A percentile compares a stretch with the other conserved stretches of the same genome.
These are phyloP conservation scores for Lentinula lateritia DNA, from an alignment of 768 basidiomycete genomes.

Conservation along the genomic window DNA sequence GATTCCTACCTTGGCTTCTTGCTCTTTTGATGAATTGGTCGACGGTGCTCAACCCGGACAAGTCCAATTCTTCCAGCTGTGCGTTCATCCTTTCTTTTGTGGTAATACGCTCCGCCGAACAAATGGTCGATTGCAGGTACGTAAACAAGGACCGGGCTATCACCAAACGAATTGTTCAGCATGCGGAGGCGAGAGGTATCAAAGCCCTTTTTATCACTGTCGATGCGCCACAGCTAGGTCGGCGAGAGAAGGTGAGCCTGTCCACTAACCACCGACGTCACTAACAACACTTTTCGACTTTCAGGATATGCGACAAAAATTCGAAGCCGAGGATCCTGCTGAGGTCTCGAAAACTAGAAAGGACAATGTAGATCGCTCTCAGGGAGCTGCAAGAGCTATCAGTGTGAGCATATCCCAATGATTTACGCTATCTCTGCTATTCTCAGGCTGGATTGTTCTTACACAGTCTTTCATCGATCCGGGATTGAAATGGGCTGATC, in stretches of 20 bases:
- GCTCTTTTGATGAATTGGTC: constrained; percentile 94
- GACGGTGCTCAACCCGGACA: constrained; percentile 78
- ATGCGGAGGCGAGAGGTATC: constrained; percentile 87
- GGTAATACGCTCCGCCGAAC: background rate
- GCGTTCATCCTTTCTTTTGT: constrained; percentile 15
- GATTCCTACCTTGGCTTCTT: constrained; percentile 95
- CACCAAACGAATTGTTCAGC: constrained; percentile 82
- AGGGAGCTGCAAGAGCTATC: constrained; percentile 93
- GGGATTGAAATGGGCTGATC: constrained; percentile 77
- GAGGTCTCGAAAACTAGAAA: constrained; percentile 49
- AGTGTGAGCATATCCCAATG: constrained; percentile 32
- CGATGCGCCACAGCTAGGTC: constrained; percentile 93
- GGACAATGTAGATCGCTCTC: constrained; percentile 66
- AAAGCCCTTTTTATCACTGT: constrained; percentile 96
- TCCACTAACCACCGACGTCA: background rate
- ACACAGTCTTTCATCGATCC: constrained; percentile 91
- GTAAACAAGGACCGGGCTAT: constrained; percentile 88
- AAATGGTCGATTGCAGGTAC: constrained; percentile 41
- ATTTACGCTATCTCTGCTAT: background rate
- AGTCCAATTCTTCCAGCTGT: constrained; percentile 84
- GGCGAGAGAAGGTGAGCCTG: constrained; percentile 69
- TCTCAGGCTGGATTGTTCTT: background rate
- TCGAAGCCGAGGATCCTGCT: constrained; percentile 71
- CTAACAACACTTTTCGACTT: too few relatives aligned
- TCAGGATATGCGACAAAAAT: constrained; percentile 93